Percentiles rank a stretch among this genome's conserved stretches.
phyloP scores from a whole-genome alignment of 1,139 yeast species.

The Suhomyces yuchorum region DNA sequence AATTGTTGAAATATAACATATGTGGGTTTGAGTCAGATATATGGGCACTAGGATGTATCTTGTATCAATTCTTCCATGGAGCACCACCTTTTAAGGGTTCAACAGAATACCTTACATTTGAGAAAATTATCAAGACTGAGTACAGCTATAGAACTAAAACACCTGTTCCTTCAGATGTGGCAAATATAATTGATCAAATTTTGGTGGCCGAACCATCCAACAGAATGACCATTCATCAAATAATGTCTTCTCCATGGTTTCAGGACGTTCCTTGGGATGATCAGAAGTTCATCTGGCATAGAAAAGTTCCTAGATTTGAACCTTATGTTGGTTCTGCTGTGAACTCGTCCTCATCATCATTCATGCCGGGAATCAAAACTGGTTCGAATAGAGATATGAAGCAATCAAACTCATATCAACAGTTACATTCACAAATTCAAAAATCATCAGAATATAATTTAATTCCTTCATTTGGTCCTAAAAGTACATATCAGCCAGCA shows the following conservation, averaged over 20 bases:
- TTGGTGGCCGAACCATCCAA: slow-evolving; percentile 50
- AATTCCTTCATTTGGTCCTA: slow-evolving; percentile 33
- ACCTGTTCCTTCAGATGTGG: slow-evolving; percentile 60
- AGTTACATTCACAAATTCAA: slow-evolving; percentile 45
- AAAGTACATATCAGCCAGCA: slow-evolving; percentile 37
- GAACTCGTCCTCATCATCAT: slow-evolving; percentile 24
- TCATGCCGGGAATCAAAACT: slow-evolving; percentile 39
- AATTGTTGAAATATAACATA: slow-evolving; percentile 75
- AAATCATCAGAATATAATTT: slow-evolving; percentile 34
- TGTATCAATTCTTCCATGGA: slow-evolving; percentile 93
- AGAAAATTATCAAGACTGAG: slow-evolving; percentile 82
- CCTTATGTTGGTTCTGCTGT: slow-evolving; percentile 43
- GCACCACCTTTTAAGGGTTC: slow-evolving; percentile 94
- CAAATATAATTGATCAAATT: slow-evolving; percentile 70
- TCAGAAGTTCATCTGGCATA: slow-evolving; percentile 43
- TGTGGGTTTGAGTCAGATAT: slow-evolving; percentile 89
- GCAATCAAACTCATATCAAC: slow-evolving; percentile 44
- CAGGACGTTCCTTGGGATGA: slow-evolving; percentile 46
- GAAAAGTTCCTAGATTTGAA: slow-evolving; percentile 51
- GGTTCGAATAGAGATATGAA: slow-evolving; percentile 43
- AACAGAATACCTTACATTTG: slow-evolving; percentile 94
- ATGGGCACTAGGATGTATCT: slow-evolving; percentile 96
- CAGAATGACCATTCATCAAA: slow-evolving; percentile 38
- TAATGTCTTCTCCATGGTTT: slow-evolving; percentile 43
- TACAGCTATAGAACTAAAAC: slow-evolving; percentile 80